Conservation (phyloP, 2,329 filamentous ascomycete genomes). For the Hymenoscyphus fraxineus region DNA sequence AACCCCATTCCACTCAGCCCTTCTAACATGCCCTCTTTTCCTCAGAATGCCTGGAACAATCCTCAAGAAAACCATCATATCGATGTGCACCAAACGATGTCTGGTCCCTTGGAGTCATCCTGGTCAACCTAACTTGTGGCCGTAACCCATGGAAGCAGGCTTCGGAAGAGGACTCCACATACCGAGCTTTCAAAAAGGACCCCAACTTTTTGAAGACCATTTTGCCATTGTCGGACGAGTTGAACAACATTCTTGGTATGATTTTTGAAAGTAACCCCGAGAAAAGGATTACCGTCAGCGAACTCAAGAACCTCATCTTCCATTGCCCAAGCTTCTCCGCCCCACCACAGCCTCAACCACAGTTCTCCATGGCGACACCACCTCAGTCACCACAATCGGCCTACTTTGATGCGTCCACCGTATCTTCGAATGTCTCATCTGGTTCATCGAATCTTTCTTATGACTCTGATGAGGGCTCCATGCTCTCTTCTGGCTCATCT, state of each 20-base stretch:
- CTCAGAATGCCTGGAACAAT: constrained; percentile 82
- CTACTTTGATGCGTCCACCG: constrained; percentile 9
- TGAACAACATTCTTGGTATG: constrained; percentile 80
- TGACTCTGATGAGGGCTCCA: constrained; percentile 36
- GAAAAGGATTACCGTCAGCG: constrained; percentile 74
- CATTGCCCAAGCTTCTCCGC: constrained; percentile 49
- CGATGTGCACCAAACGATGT: constrained; percentile 92
- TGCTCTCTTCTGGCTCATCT: constrained; percentile 27
- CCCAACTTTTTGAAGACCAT: constrained; percentile 88
- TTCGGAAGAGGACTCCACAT: constrained; percentile 88
- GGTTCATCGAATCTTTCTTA: constrained; percentile 44
- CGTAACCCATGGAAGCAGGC: constrained; percentile 99
- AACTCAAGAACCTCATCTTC: constrained; percentile 73
- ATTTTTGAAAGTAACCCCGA: constrained; percentile 86
- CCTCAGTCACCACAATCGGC: constrained; percentile 13
- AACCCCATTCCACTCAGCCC: constrained; percentile 16
- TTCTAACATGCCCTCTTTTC: constrained; percentile 33
- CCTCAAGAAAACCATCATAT: constrained; percentile 72
- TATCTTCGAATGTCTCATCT: constrained; percentile 36
- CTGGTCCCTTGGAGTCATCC: constrained; percentile 96
- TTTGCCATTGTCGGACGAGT: constrained; percentile 81
- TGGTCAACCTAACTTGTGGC: constrained; percentile 95
- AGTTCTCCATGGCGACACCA: constrained; percentile 17
- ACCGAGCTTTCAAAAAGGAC: constrained; percentile 83
- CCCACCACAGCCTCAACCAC: constrained; percentile 16